phyloP scores from a whole-genome alignment of 2,329 filamentous ascomycete genomes.

The Diaporthe sp. region DNA sequence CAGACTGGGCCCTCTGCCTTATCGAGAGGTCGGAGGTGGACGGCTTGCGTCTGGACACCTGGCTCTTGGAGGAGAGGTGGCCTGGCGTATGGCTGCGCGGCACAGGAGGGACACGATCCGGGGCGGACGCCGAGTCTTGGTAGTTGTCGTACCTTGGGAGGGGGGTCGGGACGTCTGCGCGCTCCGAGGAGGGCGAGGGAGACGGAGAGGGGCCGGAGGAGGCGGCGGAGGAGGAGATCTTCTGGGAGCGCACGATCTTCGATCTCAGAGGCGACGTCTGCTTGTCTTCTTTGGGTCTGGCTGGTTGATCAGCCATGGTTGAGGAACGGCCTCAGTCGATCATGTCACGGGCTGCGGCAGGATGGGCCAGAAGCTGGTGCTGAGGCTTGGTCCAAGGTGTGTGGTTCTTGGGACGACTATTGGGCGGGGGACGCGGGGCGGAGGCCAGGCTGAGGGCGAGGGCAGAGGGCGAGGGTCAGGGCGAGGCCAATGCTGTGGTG shows the following conservation, averaged over 20 bases:
- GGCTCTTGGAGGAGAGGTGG: constrained; percentile 71
- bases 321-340: constrained; percentile 44
- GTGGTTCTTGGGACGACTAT: background rate
- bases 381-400: background rate
- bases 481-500: background rate
- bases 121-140: constrained; percentile 50
- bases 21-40: constrained; percentile 63
- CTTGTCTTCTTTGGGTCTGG: constrained; percentile 46
- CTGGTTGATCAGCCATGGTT: constrained; percentile 60
- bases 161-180: constrained; percentile 26
- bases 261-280: constrained; percentile 56
- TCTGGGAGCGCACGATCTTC: constrained; percentile 67
- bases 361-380: constrained; percentile 30
- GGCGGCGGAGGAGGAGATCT: constrained; percentile 58
- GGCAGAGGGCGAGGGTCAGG: background rate
- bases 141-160: constrained; percentile 46
- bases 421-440: background rate
- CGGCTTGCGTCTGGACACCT: constrained; percentile 63
- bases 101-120: constrained; percentile 55
- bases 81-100: constrained; percentile 74
- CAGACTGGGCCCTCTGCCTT: constrained; percentile 65
- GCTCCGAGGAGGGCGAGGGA: constrained; percentile 27
- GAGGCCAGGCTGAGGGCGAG: background rate
- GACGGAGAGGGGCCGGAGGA: constrained; percentile 49
- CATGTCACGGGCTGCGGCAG: constrained; percentile 44